Evolutionary conservation across 768 basidiomycete species (phyloP).

Genomic region (Serendipita sp.): DNA sequence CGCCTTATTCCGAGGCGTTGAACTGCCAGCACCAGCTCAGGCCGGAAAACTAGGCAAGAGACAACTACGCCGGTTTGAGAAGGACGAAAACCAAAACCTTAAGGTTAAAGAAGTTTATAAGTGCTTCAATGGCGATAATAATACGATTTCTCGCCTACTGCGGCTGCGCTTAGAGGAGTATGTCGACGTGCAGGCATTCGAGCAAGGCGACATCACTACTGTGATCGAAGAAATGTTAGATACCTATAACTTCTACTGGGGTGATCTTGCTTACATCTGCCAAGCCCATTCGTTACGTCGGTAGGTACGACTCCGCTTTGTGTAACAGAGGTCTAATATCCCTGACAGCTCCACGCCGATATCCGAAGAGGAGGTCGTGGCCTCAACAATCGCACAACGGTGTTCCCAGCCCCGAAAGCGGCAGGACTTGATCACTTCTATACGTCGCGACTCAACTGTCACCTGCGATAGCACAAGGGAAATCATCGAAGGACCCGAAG

Average conservation of each 20-base stretch:
- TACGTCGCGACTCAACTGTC: constrained; percentile 37
- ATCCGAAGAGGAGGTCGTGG: constrained; percentile 45
- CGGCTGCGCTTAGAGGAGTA: constrained; percentile 3
- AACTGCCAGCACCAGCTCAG: constrained; percentile 27
- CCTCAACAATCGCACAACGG: constrained; percentile 54
- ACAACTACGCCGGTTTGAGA: constrained; percentile 14
- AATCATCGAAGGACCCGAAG: constrained; percentile 35
- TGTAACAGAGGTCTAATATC: not conserved
- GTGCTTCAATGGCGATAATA: not conserved
- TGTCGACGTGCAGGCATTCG: not conserved
- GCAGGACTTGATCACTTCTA: constrained; percentile 32
- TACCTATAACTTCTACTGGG: constrained; percentile 25
- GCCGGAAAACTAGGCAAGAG: constrained; percentile 12
- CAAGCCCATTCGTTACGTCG: constrained; percentile 21
- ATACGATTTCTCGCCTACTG: not conserved
- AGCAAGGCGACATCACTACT: not conserved
- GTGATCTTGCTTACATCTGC: constrained; percentile 33
- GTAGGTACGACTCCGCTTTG: not conserved
- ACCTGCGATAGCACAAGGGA: constrained; percentile 35
- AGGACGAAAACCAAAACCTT: not conserved
- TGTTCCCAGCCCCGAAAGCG: constrained; percentile 30
- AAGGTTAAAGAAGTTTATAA: too few relatives aligned
- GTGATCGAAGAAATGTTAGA: not conserved
- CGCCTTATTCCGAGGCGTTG: constrained; percentile 41
- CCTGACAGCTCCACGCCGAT: constrained; percentile 30